Percentiles rank a stretch among this genome's conserved stretches.
These are phyloP conservation scores for Nigrospora osmanthi DNA, from an alignment of 2,329 filamentous ascomycete species.

Conservation along the genomic window DNA sequence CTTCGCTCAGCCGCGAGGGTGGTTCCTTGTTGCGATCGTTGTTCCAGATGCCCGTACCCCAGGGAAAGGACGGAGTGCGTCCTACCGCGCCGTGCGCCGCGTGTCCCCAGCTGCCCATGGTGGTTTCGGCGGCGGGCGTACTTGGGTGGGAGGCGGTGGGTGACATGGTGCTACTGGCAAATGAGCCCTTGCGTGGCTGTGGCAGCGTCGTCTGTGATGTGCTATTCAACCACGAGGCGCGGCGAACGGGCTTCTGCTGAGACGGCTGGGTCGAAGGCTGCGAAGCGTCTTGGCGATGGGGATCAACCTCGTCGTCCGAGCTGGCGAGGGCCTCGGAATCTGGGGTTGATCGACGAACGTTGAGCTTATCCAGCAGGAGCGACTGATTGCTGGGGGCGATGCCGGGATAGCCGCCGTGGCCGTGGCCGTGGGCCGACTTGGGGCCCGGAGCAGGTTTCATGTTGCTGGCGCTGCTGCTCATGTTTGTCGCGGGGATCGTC, in stretches of 20 bases:
- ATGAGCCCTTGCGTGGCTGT: constrained; percentile 66
- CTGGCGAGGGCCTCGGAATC: constrained; percentile 92
- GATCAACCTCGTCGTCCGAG: constrained; percentile 84
- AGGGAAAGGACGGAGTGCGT: constrained; percentile 51
- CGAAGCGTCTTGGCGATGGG: constrained; percentile 45
- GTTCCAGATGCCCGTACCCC: constrained; percentile 81
- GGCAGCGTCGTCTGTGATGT: constrained; percentile 52
- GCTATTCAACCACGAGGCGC: constrained; percentile 83
- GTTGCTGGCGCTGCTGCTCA: constrained; percentile 40
- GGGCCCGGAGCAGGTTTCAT: constrained; percentile 40
- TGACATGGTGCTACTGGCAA: constrained; percentile 69
- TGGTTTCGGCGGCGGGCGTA: constrained; percentile 64
- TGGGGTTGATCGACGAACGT: constrained; percentile 76
- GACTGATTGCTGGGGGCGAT: constrained; percentile 52
- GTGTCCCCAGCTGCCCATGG: constrained; percentile 47
- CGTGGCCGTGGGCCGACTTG: constrained; percentile 43
- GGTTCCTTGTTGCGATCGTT: constrained; percentile 65
- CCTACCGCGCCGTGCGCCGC: constrained; percentile 37
- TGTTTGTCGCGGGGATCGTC: neutral
- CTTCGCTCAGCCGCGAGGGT: constrained; percentile 64
- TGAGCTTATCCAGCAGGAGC: constrained; percentile 66
- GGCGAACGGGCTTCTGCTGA: constrained; percentile 56
- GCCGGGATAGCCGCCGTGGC: constrained; percentile 34
- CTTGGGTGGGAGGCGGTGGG: constrained; percentile 73
- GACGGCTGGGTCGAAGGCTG: constrained; percentile 32